A percentile compares a stretch with the other conserved stretches of the same genome.
Conservation (phyloP, 2,329 filamentous ascomycete species). For the Hypoxylon sp. region DNA sequence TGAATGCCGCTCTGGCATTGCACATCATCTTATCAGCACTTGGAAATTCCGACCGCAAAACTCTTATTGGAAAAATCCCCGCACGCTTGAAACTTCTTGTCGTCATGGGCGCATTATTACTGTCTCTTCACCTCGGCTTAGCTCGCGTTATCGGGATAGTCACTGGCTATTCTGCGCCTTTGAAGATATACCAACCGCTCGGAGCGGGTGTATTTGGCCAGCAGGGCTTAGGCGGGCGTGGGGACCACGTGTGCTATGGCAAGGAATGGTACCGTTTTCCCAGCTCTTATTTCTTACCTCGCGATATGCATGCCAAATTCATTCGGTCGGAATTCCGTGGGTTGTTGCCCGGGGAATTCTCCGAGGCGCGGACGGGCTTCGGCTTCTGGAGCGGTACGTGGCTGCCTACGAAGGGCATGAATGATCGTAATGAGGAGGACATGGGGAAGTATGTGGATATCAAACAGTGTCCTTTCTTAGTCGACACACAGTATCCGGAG, state of each 20-base stretch:
- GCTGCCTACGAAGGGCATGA: constrained; percentile 85
- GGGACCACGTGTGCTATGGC: constrained; percentile 84
- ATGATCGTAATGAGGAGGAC: constrained; percentile 91
- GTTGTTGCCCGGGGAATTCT: constrained; percentile 90
- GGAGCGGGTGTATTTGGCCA: constrained; percentile 64
- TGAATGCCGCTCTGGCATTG: constrained; percentile 87
- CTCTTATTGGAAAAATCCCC: constrained; percentile 78
- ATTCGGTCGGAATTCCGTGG: constrained; percentile 91
- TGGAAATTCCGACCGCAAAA: constrained; percentile 76
- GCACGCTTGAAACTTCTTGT: constrained; percentile 77
- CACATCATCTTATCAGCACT: constrained; percentile 83
- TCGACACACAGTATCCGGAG: constrained; percentile 85
- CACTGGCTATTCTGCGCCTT: constrained; percentile 84
- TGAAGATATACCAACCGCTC: constrained; percentile 77
- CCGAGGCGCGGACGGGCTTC: constrained; percentile 75
- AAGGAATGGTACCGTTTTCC: constrained; percentile 99
- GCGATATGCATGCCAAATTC: constrained; percentile 88
- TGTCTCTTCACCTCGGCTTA: constrained; percentile 74
- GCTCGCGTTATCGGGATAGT: constrained; percentile 82
- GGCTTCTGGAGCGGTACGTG: constrained; percentile 87
- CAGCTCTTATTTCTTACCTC: constrained; percentile 89
- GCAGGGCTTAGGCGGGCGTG: constrained; percentile 65
- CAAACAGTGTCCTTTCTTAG: constrained; percentile 81
- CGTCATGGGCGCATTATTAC: constrained; percentile 70
- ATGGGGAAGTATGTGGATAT: constrained; percentile 86